A percentile compares a stretch with the other conserved stretches of the same genome.
Evolutionary conservation across 768 basidiomycete genomes (phyloP).

Genomic region (Lentinula edodes): DNA sequence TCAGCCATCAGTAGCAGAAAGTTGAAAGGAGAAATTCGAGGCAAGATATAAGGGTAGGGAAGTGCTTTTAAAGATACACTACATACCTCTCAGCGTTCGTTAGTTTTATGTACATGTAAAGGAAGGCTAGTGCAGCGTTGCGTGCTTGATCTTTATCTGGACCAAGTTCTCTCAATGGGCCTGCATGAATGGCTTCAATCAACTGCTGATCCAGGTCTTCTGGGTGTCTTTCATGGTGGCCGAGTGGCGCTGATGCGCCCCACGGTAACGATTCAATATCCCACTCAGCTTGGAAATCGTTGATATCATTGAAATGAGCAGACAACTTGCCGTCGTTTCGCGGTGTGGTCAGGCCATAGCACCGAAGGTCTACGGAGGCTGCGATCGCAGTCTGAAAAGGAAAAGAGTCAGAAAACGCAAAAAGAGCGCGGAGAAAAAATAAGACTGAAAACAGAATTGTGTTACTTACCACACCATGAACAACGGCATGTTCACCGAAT

Average conservation of each 20-base stretch:
- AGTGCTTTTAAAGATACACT: constrained; percentile 1
- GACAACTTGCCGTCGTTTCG: constrained; percentile 67
- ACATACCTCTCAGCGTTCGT: constrained; percentile 53
- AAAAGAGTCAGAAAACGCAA: constrained; percentile 8
- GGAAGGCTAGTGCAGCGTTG: constrained; percentile 61
- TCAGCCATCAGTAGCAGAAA: neutral
- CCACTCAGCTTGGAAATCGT: constrained; percentile 78
- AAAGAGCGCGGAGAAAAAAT: neutral
- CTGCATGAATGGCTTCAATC: constrained; percentile 60
- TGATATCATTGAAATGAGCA: constrained; percentile 76
- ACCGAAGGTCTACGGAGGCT: constrained; percentile 91
- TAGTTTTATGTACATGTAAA: constrained; percentile 91
- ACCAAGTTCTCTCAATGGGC: constrained; percentile 30
- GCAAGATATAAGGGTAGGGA: neutral
- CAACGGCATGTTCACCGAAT: constrained; percentile 98
- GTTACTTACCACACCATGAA: constrained; percentile 85
- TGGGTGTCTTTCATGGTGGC: constrained; percentile 47
- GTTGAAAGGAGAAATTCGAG: neutral
- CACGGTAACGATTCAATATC: constrained; percentile 72
- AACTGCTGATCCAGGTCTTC: constrained; percentile 70
- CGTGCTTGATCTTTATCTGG: constrained; percentile 32
- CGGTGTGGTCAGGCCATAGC: constrained; percentile 80
- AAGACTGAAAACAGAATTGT: constrained; percentile 4
- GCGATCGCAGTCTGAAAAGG: constrained; percentile 80
- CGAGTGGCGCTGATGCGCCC: constrained; percentile 57